These are phyloP conservation scores for Agaricus subrufescens DNA, from an alignment of 768 basidiomycete genomes.

Conservation along the genomic window DNA sequence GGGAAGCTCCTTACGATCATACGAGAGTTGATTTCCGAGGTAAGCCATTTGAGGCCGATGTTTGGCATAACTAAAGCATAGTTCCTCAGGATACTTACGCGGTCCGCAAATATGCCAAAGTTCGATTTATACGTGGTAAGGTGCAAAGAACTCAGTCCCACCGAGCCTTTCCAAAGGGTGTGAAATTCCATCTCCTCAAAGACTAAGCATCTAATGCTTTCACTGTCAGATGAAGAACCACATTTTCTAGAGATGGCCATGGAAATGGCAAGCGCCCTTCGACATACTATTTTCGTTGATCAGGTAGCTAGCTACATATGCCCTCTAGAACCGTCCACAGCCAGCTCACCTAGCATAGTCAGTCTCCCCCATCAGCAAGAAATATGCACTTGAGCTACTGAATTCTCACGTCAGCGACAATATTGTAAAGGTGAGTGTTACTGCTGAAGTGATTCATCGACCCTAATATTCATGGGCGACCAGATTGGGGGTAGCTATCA, in stretches of 20 bases:
- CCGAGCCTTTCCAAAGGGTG: slow-evolving; percentile 69
- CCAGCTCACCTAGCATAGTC: slow-evolving; percentile 12
- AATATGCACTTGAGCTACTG: slow-evolving; percentile 66
- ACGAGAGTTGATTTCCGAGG: slow-evolving; percentile 68
- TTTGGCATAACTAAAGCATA: background rate
- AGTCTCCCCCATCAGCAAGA: slow-evolving; percentile 51
- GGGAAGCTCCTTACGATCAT: slow-evolving; percentile 77
- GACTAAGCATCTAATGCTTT: background rate
- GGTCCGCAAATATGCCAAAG: slow-evolving; percentile 64
- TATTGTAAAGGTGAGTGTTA: slow-evolving; percentile 71
- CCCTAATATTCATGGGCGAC: background rate
- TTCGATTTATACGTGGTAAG: slow-evolving; percentile 52
- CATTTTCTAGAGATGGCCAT: slow-evolving; percentile 71
- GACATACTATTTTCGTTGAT: slow-evolving; percentile 83
- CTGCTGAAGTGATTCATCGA: background rate
- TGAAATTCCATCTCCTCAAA: background rate
- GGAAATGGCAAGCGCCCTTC: slow-evolving; percentile 58
- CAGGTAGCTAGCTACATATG: slow-evolving; percentile 42
- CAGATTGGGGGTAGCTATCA: slow-evolving; percentile 82
- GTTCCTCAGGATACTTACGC: slow-evolving; percentile 61
- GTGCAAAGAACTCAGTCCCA: slow-evolving; percentile 51
- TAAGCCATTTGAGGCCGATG: slow-evolving; percentile 16
- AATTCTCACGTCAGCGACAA: slow-evolving; percentile 91
- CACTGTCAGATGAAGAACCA: slow-evolving; percentile 61
- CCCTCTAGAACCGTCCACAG: background rate